Conservation (phyloP, 2,329 filamentous ascomycete genomes). For the Plectosphaerella cucumerina region DNA sequence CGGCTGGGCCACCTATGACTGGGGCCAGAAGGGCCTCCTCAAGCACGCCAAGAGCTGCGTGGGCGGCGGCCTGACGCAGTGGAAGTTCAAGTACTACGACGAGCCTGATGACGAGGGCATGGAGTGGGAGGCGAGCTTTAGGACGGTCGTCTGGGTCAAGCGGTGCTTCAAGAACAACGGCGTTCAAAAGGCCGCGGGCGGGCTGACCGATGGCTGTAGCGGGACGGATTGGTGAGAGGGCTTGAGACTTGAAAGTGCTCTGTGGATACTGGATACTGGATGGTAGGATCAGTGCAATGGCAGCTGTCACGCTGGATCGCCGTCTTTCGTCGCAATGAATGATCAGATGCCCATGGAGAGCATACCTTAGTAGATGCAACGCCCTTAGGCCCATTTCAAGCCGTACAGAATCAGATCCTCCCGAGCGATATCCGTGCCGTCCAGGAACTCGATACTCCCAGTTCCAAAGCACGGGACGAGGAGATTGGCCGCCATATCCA, state of each 20-base stretch:
- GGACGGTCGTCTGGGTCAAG: constrained; percentile 1
- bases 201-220: neutral
- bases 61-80: constrained; percentile 2
- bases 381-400: neutral
- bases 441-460: neutral
- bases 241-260: neutral
- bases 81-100: constrained; percentile 7
- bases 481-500: constrained; percentile 6
- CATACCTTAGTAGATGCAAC: neutral
- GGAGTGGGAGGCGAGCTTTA: constrained; percentile 6
- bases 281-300: neutral
- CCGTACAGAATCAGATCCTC: neutral
- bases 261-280: no score
- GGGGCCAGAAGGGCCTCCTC: constrained; percentile 13
- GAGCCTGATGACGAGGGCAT: neutral
- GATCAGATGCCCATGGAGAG: neutral
- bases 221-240: neutral
- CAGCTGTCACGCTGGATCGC: neutral
- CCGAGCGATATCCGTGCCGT: neutral
- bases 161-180: constrained; percentile 7
- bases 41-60: constrained; percentile 1
- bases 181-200: neutral
- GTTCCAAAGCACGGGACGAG: neutral
- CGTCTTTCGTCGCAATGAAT: neutral
- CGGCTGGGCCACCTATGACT: constrained; percentile 20